Base-by-base conservation (phyloP, 2,329 filamentous ascomycete species). In the Diaporthe citri region DNA sequence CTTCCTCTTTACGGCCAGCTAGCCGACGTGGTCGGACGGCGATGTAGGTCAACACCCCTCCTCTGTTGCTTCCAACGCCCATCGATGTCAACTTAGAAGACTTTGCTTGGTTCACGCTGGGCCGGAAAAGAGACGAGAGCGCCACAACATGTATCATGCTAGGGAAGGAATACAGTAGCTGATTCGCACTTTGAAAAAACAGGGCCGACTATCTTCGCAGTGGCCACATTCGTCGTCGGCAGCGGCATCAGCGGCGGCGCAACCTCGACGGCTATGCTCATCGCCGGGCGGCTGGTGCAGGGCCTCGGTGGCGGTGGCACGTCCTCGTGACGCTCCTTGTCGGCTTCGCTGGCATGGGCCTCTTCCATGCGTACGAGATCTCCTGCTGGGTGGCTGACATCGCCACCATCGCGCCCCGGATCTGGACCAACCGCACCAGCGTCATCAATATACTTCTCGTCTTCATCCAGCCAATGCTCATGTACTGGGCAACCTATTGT, bases 401-500 rank as follows among this genome's bases (percentile, higher is more conserved):
- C 6, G 43, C 46, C 5, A 48, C 46, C 41, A 85, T 88, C 74
- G 87, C 88, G 0, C 80, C 82, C 0, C 79, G 81, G 7, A 80
- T 89, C 5, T 89, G 89, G 78, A 76, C 76, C 0, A 88, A 87
- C 74, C 81, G 85, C 0, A 89, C 87, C 0, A 82, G 78, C 0
- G 52, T 77, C 1, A 77, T 82, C 17, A 15, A 84, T 82, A 2
- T 85, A 39, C 39, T 87, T 71, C 69, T 87, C 2, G 80, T 85
- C 55, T 80, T 17, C 41, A 43, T 43, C 2, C 41, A 15, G 12
- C 2, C 80, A 5, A 74, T 86, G 7, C 77, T 85, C 13, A 75
- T 81, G 1, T 82, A 81, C 64, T 85, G 84, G 81, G 74, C 79
- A 10, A 76, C 82, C 39, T 85, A 82, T 79, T 87, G 39, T 39